These are phyloP conservation scores for Heterobasidion annosum DNA, from an alignment of 1,284 basidiomycete genomes.

Conservation along the genomic window DNA sequence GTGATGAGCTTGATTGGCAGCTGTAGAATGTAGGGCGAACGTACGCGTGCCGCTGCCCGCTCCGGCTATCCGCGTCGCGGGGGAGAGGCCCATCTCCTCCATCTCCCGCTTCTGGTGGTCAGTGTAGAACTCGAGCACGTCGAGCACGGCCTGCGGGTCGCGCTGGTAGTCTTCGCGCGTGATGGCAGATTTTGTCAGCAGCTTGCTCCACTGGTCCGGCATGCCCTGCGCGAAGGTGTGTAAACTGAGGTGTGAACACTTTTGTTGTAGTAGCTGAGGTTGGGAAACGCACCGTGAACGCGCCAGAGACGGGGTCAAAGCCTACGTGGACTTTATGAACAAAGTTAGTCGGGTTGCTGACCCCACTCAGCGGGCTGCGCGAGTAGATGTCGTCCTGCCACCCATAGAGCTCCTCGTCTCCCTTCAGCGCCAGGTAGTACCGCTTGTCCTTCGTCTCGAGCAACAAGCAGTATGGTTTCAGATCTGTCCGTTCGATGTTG, in stretches of 20 bases:
- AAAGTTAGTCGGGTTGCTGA: slow-evolving; percentile 93
- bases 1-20: slow-evolving; percentile 6
- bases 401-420: slow-evolving; percentile 91
- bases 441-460: slow-evolving; percentile 79
- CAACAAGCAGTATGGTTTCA: slow-evolving; percentile 88
- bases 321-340: slow-evolving; percentile 98
- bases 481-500: slow-evolving; percentile 84
- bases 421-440: slow-evolving; percentile 78
- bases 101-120: slow-evolving; percentile 92
- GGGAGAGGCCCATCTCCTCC: slow-evolving; percentile 51
- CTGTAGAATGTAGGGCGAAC: slow-evolving; percentile 12
- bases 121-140: slow-evolving; percentile 97
- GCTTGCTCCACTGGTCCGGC: slow-evolving; percentile 94
- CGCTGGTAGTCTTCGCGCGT: slow-evolving; percentile 96
- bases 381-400: slow-evolving; percentile 98
- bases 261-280: neutral
- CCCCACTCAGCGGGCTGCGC: slow-evolving; percentile 87
- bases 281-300: slow-evolving; percentile 67
- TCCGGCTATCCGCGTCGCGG: slow-evolving; percentile 10
- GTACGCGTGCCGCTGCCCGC: slow-evolving; percentile 13
- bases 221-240: slow-evolving; percentile 53
- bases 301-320: slow-evolving; percentile 90
- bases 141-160: slow-evolving; percentile 94
- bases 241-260: neutral
- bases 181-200: slow-evolving; percentile 94